Evolutionary conservation across 2,329 filamentous ascomycete species (phyloP).

Genomic region (Hymenoscyphus repandus): DNA sequence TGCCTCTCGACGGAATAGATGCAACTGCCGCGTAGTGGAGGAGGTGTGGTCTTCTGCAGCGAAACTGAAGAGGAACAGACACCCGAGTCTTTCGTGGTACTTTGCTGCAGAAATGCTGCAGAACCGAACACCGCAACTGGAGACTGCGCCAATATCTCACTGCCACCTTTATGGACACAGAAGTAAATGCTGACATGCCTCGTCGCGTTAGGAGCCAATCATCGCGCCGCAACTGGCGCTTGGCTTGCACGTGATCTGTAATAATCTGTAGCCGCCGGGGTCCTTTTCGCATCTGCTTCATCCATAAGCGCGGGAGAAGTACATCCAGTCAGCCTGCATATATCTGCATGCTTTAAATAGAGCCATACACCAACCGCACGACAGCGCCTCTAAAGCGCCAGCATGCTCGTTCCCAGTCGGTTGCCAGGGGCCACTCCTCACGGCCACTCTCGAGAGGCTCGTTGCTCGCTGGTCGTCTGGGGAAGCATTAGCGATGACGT

Average conservation of each 20-base stretch:
- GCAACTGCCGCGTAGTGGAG: too few relatives aligned
- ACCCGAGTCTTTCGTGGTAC: neutral
- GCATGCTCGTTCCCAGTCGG: neutral
- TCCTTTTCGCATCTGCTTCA: neutral
- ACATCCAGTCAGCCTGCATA: conserved; percentile 10
- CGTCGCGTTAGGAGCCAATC: neutral
- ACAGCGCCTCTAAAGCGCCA: neutral
- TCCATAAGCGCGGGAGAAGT: neutral
- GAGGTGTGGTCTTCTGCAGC: too few relatives aligned
- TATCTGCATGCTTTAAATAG: conserved; percentile 11
- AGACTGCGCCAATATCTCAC: conserved; percentile 3
- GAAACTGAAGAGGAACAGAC: too few relatives aligned
- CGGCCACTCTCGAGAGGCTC: conserved; percentile 2
- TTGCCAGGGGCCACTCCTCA: neutral
- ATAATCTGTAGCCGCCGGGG: neutral
- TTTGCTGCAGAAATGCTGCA: neutral
- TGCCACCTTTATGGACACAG: neutral
- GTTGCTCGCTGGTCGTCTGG: neutral
- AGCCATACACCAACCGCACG: conserved; percentile 4
- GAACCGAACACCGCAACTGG: neutral
- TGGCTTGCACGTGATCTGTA: neutral
- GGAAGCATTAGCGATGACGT: neutral
- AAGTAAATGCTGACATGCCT: too few relatives aligned
- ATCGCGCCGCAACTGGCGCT: neutral
- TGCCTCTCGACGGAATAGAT: too few relatives aligned